Evolutionary conservation across 116 monocot genomes (phyloP).

Genomic region (Cymodocea nodosa): DNA sequence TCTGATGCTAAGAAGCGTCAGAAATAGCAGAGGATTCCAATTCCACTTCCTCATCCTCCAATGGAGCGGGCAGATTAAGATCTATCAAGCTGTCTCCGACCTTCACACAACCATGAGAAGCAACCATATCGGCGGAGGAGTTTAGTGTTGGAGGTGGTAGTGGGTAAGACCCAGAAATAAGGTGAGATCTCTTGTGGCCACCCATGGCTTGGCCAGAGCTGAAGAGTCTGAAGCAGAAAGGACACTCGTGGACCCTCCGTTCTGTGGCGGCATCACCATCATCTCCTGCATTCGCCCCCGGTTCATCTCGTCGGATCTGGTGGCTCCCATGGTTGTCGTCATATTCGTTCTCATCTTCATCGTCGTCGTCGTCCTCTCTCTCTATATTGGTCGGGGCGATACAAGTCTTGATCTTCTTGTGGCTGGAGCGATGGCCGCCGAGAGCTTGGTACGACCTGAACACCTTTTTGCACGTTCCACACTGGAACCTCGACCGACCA

Average conservation of each 20-base stretch:
- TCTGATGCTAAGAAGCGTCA: slow-evolving; percentile 9
- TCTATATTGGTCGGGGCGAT: background rate
- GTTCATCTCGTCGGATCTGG: slow-evolving; percentile 9
- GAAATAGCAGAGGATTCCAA: slow-evolving; percentile 50
- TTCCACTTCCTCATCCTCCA: slow-evolving; percentile 25
- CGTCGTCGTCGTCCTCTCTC: background rate
- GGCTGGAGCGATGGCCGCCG: slow-evolving; percentile 50
- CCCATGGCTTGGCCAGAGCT: slow-evolving; percentile 76
- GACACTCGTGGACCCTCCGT: slow-evolving; percentile 43
- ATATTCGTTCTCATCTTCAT: too few species aligned
- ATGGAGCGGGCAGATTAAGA: slow-evolving; percentile 58
- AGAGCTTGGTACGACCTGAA: slow-evolving; percentile 59
- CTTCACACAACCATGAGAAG: slow-evolving; percentile 5
- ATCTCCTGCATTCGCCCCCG: too few species aligned
- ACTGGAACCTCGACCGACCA: slow-evolving; percentile 27
- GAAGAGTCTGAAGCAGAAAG: slow-evolving; percentile 54
- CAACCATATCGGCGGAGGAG: too few species aligned
- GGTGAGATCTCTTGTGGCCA: slow-evolving; percentile 74
- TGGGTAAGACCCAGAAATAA: slow-evolving; percentile 6
- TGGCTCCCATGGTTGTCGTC: background rate
- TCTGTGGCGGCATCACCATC: background rate
- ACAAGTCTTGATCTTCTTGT: slow-evolving; percentile 27
- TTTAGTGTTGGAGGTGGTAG: background rate
- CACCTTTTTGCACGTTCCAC: slow-evolving; percentile 44
- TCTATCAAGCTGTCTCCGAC: slow-evolving; percentile 26